Evolutionary conservation across 176 grass and related monocot genomes (phyloP), one percentile per base, ranked within the genome.

Genomic region (Dendrocalamus sinicus): DNA sequence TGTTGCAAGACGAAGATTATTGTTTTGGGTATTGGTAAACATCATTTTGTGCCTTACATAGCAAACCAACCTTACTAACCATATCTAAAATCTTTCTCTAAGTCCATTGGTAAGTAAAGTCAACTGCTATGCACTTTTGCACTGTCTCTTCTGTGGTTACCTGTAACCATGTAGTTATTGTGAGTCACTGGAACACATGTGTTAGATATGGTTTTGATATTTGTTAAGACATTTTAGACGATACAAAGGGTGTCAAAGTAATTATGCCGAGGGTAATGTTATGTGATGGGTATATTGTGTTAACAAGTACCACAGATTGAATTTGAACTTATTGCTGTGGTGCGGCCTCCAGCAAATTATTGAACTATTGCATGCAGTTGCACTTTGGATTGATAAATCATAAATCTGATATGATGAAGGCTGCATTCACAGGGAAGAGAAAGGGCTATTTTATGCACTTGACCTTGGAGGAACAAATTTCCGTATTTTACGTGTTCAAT

Each of bases 401-500:
- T 54, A 19, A 19, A 64, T 67, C 17, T 66, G 32, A 69, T 9
- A n/a, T 46, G 8, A 30, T 26, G 2, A 72, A 43, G 46, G 66
- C 47, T 44, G 40, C 22, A 85, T 59, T 78, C 37, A n/a, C 77
- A 91, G 89, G 83, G 75, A 85, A 54, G 90, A 94, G 80, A 89
- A 77, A 79, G 92, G 94, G 61, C 19, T 94, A 39, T 94, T 89
- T 91, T 97, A 94, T 72, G 94, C 92, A 68, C 89, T 97, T 86
- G 94, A 97, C 67, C 92, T 97, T 76, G 94, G 88, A 88, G 92
- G 94, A 85, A 97, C 94, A 59, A 97, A 97, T 50, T 94, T 94
- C 63, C 89, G 90, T 46, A 88, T 97, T 74, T 77, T 97, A 63
- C 85, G 92, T 41, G 77, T 97, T 71, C 90, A 92, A 72, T 67